Base-by-base conservation (phyloP, 164 flowering plant genomes). In the Sedum album region DNA sequence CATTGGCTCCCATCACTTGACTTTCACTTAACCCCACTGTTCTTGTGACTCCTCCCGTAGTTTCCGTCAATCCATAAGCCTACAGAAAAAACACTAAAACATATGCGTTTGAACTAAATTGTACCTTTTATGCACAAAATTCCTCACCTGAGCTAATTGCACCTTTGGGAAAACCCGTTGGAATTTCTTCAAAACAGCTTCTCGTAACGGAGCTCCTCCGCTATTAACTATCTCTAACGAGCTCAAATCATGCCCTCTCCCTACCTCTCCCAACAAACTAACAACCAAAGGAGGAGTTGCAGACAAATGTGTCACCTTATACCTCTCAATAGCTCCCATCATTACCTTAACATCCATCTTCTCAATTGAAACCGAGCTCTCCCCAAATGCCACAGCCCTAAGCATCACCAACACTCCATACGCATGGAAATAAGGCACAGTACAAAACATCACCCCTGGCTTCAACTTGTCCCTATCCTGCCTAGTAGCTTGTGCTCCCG, bases 201-300 rank as follows among this genome's bases (percentile, higher is more conserved):
- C 61, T 14, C 33, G 49, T 8, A 77, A 41, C 13, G 70, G 73
- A 39, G 76, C 76, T 65, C 76, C 76, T 15, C 69, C 76, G 26
- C 66, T 65, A 1, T 5, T 13, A 41, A 73, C 69, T 5, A 60
- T 26, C 55, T 69, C 72, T 46, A 73, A 21, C 2, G 76, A 73
- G 21, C 65, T 65, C 60, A 65, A 57, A 65, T 73, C 69, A 20
- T 41, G 55, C n/a, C 35, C 36, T 35, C 41, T 20, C 66, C 42
- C 63, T 30, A 65, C 20, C 25, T 36, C 62, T 49, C 57, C 73
- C 26, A 53, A 57, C 80, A 75, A 60, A 39, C 31, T 60, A 17
- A 71, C 72, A 51, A 76, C 69, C 53, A 70, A 15, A 35, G 82
- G 79, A 33, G 82, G 82, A 11, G 77, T 77, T 66, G 65, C 44